Evolutionary conservation across 2,329 filamentous ascomycete genomes (phyloP).

Genomic region (Microdochium trichocladiopsis): DNA sequence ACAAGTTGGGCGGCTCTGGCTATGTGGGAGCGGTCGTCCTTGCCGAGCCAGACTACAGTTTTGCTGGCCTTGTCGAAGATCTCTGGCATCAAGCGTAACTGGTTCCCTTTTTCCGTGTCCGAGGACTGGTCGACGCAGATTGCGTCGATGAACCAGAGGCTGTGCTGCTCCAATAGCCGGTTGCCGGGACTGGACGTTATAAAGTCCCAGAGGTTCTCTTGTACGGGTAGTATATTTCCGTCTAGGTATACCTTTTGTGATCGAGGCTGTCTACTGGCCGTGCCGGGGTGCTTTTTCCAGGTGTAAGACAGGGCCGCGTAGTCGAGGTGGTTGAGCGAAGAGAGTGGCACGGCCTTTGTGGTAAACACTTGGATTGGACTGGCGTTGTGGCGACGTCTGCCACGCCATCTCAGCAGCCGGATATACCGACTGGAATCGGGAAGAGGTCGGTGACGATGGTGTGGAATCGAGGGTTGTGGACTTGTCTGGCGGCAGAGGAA

Average conservation of each 20-base stretch:
- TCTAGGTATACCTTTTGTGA: not conserved
- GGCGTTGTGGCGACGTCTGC: not conserved
- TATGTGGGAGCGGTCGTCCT: not conserved
- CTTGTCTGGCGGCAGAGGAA: not conserved
- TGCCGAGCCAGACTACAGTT: not conserved
- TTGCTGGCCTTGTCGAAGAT: not conserved
- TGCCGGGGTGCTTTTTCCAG: not conserved
- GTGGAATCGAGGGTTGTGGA: not conserved
- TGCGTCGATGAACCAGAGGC: not conserved
- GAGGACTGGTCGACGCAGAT: not conserved
- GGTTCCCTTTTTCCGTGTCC: not conserved
- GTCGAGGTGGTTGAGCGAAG: not conserved
- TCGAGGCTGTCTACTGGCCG: not conserved
- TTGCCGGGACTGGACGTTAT: not conserved
- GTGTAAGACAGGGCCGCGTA: not conserved
- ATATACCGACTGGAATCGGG: not conserved
- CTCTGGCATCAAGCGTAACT: not conserved
- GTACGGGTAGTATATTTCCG: not conserved
- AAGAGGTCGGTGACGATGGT: not conserved
- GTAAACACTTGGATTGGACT: not conserved
- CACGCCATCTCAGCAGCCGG: not conserved
- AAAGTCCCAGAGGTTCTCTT: not conserved
- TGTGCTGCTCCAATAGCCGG: not conserved
- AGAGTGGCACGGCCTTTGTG: not conserved
- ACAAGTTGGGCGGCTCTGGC: not conserved